A percentile compares a stretch with the other conserved stretches of the same genome.
phyloP scores from a whole-genome alignment of 345 rosid genomes.

The Aquilaria malaccensis region DNA sequence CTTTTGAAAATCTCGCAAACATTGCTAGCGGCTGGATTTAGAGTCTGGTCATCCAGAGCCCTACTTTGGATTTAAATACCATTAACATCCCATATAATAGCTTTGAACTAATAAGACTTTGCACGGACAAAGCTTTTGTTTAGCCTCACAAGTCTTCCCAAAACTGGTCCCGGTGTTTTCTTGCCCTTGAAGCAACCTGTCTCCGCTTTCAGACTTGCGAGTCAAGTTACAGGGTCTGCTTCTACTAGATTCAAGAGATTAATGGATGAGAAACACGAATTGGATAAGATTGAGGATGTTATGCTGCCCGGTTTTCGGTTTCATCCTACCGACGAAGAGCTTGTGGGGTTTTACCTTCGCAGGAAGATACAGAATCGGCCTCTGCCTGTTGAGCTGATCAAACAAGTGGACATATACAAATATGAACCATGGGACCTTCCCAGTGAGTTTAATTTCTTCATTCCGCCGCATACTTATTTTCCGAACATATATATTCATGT shows the following conservation, averaged over 20 bases:
- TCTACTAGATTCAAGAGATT: slow-evolving; percentile 1
- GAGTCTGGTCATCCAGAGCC: slow-evolving; percentile 22
- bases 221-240: background rate
- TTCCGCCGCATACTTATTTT: background rate
- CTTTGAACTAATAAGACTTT: slow-evolving; percentile 16
- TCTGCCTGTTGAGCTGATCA: slow-evolving; percentile 73
- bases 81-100: slow-evolving; percentile 22
- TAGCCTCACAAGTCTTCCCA: too few species aligned
- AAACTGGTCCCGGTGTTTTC: background rate
- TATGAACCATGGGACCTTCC: slow-evolving; percentile 98
- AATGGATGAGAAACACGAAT: slow-evolving; percentile 43
- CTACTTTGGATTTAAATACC: slow-evolving; percentile 28
- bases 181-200: background rate
- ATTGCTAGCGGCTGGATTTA: slow-evolving; percentile 8
- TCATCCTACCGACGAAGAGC: slow-evolving; percentile 96
- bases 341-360: slow-evolving; percentile 77
- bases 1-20: slow-evolving; percentile 17
- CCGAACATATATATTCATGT: too few species aligned
- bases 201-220: background rate
- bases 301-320: slow-evolving; percentile 91
- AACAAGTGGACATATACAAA: slow-evolving; percentile 90
- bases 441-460: slow-evolving; percentile 39
- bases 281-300: slow-evolving; percentile 55
- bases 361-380: slow-evolving; percentile 55
- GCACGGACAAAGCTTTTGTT: background rate